These are phyloP conservation scores for Tuber indicum DNA, from an alignment of 495 filamentous ascomycete species.

Conservation along the genomic window DNA sequence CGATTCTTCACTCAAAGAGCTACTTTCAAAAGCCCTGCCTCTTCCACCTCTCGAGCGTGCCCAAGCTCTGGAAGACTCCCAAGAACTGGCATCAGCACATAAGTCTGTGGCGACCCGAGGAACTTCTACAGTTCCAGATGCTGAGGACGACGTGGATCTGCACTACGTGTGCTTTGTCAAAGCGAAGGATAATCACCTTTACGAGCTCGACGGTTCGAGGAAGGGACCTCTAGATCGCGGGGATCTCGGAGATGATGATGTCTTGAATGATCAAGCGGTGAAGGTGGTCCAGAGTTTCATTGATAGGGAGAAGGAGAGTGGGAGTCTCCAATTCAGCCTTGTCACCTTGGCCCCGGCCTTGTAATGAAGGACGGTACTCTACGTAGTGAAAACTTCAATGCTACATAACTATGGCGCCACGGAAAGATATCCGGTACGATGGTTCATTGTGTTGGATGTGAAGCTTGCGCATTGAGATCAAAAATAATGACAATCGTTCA, in stretches of 20 bases:
- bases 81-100: conserved; percentile 66
- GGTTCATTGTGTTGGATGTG: background rate
- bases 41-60: conserved; percentile 56
- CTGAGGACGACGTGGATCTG: conserved; percentile 61
- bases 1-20: conserved; percentile 38
- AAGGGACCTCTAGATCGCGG: conserved; percentile 72
- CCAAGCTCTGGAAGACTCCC: conserved; percentile 64
- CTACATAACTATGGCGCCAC: background rate
- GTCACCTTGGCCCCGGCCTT: conserved; percentile 48
- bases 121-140: conserved; percentile 63
- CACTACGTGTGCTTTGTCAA: conserved; percentile 87
- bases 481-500: conserved; percentile 1
- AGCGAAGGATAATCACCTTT: conserved; percentile 60
- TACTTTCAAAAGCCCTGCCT: conserved; percentile 42
- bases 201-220: conserved; percentile 74
- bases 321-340: conserved; percentile 54
- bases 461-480: background rate
- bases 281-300: conserved; percentile 54
- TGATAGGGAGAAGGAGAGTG: conserved; percentile 49
- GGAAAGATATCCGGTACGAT: background rate
- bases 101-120: conserved; percentile 62
- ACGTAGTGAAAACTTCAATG: background rate
- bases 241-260: conserved; percentile 57
- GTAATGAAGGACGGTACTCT: conserved; percentile 10
- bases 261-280: conserved; percentile 60